Conservation (phyloP, 352 stramenopile species). For the Globisporangium perplexum region DNA sequence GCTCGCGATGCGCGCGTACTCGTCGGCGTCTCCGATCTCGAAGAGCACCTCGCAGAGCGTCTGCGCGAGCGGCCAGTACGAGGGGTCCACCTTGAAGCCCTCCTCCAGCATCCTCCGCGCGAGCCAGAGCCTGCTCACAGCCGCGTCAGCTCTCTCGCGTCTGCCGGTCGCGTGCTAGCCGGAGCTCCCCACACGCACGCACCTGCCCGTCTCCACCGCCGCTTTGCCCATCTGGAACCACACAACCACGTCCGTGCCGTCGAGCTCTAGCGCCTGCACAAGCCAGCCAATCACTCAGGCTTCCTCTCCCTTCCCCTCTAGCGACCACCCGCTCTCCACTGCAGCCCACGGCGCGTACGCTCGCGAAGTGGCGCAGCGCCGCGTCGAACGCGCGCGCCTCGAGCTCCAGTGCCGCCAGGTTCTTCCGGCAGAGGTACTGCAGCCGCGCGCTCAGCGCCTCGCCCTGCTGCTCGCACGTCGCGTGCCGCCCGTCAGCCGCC, state of each 20-base stretch:
- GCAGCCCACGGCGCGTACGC: too few species aligned
- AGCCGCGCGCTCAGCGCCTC: slow-evolving; percentile 31
- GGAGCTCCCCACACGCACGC: neutral
- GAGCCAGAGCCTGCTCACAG: slow-evolving; percentile 39
- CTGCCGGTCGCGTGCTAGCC: too few species aligned
- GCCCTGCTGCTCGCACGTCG: slow-evolving; percentile 4
- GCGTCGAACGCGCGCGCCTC: slow-evolving; percentile 33
- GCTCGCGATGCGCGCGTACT: slow-evolving; percentile 35
- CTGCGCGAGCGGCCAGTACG: slow-evolving; percentile 61
- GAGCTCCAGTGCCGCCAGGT: slow-evolving; percentile 49
- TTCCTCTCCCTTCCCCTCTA: too few species aligned
- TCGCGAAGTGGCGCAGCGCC: slow-evolving; percentile 41
- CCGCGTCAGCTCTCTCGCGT: neutral
- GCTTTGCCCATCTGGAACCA: slow-evolving; percentile 66
- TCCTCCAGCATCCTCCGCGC: slow-evolving; percentile 51
- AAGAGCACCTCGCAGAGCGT: slow-evolving; percentile 53
- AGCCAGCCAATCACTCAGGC: too few species aligned
- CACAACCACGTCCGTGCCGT: slow-evolving; percentile 70
- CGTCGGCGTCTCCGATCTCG: slow-evolving; percentile 41
- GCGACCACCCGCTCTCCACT: too few species aligned
- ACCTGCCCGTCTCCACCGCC: slow-evolving; percentile 54
- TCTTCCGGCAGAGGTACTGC: slow-evolving; percentile 70
- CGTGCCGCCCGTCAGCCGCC: too few species aligned
- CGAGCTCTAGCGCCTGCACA: slow-evolving; percentile 41
- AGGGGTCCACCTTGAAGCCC: slow-evolving; percentile 43